phyloP scores from a whole-genome alignment of 179 eudicot genomes.

The Silene vulgaris region DNA sequence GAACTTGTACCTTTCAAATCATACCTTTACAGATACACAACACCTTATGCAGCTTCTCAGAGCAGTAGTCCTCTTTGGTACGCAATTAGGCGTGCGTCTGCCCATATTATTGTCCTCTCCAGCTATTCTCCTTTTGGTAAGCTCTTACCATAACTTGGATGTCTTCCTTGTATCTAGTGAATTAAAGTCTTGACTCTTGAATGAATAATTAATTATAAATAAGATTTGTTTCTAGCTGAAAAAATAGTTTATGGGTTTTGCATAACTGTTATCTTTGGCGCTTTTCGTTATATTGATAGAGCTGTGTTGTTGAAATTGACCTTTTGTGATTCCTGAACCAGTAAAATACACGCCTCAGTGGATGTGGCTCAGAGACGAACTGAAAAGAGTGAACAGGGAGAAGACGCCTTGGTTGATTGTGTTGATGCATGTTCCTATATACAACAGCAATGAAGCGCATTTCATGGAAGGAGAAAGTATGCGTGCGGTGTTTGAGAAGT shows the following conservation, averaged over 20 bases:
- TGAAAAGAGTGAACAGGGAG: slow-evolving; percentile 65
- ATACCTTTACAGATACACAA: slow-evolving; percentile 65
- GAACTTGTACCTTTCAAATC: slow-evolving; percentile 77
- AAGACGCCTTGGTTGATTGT: slow-evolving; percentile 96
- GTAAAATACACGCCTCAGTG: slow-evolving; percentile 97
- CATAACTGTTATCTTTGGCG: not conserved
- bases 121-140: slow-evolving; percentile 95
- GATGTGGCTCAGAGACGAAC: slow-evolving; percentile 63
- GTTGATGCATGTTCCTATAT: slow-evolving; percentile 82
- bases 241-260: not conserved
- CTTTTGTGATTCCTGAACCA: slow-evolving; percentile 29
- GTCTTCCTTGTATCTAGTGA: not conserved
- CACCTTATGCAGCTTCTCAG: slow-evolving; percentile 65
- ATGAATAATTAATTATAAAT: not conserved
- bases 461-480: slow-evolving; percentile 96
- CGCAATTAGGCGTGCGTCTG: slow-evolving; percentile 84
- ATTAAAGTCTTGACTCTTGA: not conserved
- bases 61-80: slow-evolving; percentile 93
- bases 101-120: slow-evolving; percentile 87
- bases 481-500: slow-evolving; percentile 65
- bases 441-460: slow-evolving; percentile 82
- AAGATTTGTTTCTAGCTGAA: not conserved
- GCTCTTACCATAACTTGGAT: slow-evolving; percentile 12
- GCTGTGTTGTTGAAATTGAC: not conserved
- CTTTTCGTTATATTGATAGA: not conserved